These are phyloP conservation scores for Plasmodium reichenowi DNA, from an alignment of 169 alveolate species.

Conservation along the genomic window DNA sequence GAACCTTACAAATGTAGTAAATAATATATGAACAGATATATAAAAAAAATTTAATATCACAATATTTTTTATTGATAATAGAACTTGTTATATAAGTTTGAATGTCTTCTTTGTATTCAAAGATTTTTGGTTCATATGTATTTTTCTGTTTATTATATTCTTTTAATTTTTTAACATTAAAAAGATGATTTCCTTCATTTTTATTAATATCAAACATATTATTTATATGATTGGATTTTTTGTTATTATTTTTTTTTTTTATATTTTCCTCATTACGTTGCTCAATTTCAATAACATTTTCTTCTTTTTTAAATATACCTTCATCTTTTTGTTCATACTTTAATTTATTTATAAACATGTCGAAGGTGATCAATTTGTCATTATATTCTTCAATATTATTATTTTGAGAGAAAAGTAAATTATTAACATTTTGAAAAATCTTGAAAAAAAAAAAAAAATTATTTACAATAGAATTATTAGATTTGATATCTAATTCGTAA, in stretches of 20 bases:
- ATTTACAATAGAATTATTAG: slow-evolving; percentile 11
- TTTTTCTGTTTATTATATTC: background rate
- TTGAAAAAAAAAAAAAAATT: slow-evolving; percentile 19
- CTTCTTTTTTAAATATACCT: background rate
- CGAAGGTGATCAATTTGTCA: slow-evolving; percentile 16
- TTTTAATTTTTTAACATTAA: background rate
- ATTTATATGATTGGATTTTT: background rate
- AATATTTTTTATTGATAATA: slow-evolving; percentile 8
- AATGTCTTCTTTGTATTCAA: background rate
- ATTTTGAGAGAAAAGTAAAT: slow-evolving; percentile 17
- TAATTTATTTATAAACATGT: background rate
- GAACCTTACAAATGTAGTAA: slow-evolving; percentile 5
- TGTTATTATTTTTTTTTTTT: background rate
- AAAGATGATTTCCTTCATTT: background rate
- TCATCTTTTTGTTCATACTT: background rate
- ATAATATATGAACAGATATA: slow-evolving; percentile 55
- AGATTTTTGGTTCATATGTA: background rate
- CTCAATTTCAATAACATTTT: background rate
- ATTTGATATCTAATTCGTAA: slow-evolving; percentile 26
- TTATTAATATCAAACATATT: background rate
- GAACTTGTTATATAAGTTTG: slow-evolving; percentile 7
- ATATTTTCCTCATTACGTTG: background rate
- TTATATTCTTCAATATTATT: background rate
- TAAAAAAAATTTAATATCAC: slow-evolving; percentile 46
- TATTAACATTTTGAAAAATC: slow-evolving; percentile 15